Evolutionary conservation across 768 basidiomycete species (phyloP), one percentile per base, ranked within the genome.

Genomic region (Pleurotus ostreatus): DNA sequence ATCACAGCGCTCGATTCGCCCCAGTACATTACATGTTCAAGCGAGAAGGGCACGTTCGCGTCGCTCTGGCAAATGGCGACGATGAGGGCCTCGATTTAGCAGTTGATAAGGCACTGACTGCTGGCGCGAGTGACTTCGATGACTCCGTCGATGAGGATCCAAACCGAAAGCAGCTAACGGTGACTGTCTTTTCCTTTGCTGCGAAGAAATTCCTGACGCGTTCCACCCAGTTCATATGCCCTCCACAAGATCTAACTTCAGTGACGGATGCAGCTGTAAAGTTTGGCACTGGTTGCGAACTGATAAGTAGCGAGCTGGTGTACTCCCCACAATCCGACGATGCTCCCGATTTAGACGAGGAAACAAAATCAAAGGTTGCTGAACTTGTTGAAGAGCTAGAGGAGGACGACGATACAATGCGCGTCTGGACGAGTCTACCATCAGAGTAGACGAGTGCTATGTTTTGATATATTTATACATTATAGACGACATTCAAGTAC

Each of bases 11-110:
- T 37, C 84, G 80, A 38, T 70, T 83, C 39, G 74, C 86, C 2
- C 79, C 85, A 0, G 85, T 88, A 22, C 80, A 78, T 59, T 88
- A 81, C 65, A 80, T 87, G 76, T 88, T 88, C 62, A 70, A 74
- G 56, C 74, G 80, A 25, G 71, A 75, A 63, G 86, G 85, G 15
- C 73, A 73, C 54, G 75, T 88, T 34, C 74, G 71, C 55, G 72
- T 84, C 15, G 62, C 72, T 13, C 57, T 79, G 16, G 55, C 65
- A 18, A 65, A 68, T 55, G 68, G 68, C 20, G 68, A 71, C 58
- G 58, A 67, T 4, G 66, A 65, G 6, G 56, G 61, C 11, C 46
- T 69, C 4, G 77, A 77, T 22, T 44, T 52, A 38, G 64, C 82
- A 6, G 65, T 81, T 46, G 76, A 80, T 20, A 49, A 63, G 18